Base-by-base conservation (phyloP, 768 basidiomycete species). In the Rhodotorula sphaerocarpa region DNA sequence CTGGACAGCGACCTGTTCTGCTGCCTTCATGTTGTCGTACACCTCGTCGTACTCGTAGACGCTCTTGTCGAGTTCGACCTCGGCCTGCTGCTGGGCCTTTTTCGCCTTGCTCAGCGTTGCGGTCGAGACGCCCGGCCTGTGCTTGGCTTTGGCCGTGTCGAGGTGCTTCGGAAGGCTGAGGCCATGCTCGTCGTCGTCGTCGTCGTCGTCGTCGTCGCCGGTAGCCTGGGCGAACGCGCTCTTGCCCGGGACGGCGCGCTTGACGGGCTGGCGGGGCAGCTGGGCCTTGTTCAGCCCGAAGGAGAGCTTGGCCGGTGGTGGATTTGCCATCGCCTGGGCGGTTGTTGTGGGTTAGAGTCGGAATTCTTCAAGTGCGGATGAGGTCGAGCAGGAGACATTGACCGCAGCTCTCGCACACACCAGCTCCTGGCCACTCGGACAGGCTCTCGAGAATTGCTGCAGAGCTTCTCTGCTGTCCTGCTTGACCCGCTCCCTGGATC, bases 41-140 rank as follows among this genome's bases (percentile, higher is more conserved):
- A 97, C 84, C 75, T 89, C 91, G 73, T 99, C 95, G 72, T 99
- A 99, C 75, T 92, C 84, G 74, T 86, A 97, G 7, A 92, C 87
- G 1, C 85, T 86, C 46, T 81, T 73, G 70, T 97, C 93, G 5
- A 90, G 78, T 65, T 80, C 79, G 77, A 84, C 81, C 74, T 92
- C 91, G 53, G 82, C 82, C 65, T 88, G 84, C 77, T 92, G 83
- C 67, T 82, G 81, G 73, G 84, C 46, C 62, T 58, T 61, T 36
- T 66, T 59, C 1, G 55, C 58, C 28, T 54, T 59, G 3, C 67
- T 63, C n/a, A 70, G 42, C 14, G 36, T 63, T 3, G 70, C 64
- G 9, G 63, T 69, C 28, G 59, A 61, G 3, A 65, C 57, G 27
- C 47, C 47, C 1, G 57, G 47, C 11, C 41, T 25, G 33, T 51